Conservation (phyloP, 1,284 basidiomycete genomes). For the Trichosporon coremiiforme region DNA sequence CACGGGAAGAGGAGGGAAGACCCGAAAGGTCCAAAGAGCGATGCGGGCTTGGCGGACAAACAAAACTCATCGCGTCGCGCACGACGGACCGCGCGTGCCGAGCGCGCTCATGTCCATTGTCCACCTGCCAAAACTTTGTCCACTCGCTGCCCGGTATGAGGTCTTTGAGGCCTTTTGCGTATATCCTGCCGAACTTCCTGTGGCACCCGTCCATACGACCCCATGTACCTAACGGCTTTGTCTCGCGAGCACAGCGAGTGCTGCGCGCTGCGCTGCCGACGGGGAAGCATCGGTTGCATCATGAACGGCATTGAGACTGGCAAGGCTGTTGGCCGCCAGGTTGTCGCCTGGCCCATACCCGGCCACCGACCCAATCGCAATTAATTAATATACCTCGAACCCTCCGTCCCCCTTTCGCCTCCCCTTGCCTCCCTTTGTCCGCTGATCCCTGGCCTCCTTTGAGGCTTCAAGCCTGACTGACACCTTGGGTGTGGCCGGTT, state of each 20-base stretch:
- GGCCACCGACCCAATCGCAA: constrained; percentile 15
- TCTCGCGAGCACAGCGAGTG: not conserved
- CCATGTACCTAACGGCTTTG: not conserved
- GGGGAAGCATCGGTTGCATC: not conserved
- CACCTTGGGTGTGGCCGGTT: not conserved
- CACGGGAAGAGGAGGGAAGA: constrained; percentile 1
- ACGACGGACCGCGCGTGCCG: not conserved
- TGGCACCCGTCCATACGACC: constrained; percentile 9
- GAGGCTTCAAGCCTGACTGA: constrained; percentile 2
- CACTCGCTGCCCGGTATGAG: not conserved
- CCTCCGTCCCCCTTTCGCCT: not conserved
- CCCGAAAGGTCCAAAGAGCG: not conserved
- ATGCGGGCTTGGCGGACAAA: constrained; percentile 10
- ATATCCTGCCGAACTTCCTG: constrained; percentile 1
- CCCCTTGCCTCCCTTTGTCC: constrained; percentile 2
- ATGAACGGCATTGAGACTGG: not conserved
- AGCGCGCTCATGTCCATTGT: not conserved
- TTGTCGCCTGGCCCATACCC: constrained; percentile 14
- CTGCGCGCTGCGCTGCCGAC: not conserved
- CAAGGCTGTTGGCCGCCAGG: not conserved
- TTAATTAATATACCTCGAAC: constrained; percentile 17
- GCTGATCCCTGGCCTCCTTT: constrained; percentile 8
- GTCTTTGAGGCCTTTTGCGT: not conserved
- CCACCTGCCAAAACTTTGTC: not conserved
- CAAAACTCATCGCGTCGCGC: not conserved